These are phyloP conservation scores for Teratosphaeria nubilosa DNA, from an alignment of 2,329 filamentous ascomycete genomes.

Conservation along the genomic window DNA sequence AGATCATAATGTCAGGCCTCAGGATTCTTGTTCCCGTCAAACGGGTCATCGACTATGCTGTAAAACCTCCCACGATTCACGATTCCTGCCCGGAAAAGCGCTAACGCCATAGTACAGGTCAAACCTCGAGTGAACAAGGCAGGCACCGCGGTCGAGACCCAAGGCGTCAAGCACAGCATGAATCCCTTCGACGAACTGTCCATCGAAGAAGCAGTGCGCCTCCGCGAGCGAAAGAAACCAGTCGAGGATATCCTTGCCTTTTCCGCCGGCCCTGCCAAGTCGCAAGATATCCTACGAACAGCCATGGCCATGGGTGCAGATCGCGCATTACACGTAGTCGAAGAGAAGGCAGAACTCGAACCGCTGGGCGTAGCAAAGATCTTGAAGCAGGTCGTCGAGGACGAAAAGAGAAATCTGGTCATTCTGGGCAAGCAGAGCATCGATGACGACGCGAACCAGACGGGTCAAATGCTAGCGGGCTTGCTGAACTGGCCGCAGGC, in stretches of 20 bases:
- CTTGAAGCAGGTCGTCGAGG: conserved; percentile 65
- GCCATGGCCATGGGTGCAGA: conserved; percentile 99
- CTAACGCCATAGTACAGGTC: conserved; percentile 37
- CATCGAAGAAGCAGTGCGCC: conserved; percentile 87
- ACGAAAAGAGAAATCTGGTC: conserved; percentile 82
- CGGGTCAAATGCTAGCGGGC: conserved; percentile 94
- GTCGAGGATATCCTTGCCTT: conserved; percentile 89
- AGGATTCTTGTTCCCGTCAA: conserved; percentile 48
- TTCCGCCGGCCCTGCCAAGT: conserved; percentile 78
- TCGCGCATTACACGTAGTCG: conserved; percentile 68
- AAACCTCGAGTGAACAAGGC: conserved; percentile 62
- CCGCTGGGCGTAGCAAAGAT: conserved; percentile 88
- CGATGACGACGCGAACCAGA: conserved; percentile 91
- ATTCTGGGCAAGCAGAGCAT: conserved; percentile 97
- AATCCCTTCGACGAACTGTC: conserved; percentile 99
- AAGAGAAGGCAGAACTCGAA: conserved; percentile 67
- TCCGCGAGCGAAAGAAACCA: conserved; percentile 70
- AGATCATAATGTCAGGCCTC: conserved; percentile 35
- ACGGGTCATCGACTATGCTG: conserved; percentile 50
- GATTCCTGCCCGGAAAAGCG: conserved; percentile 1
- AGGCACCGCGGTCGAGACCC: conserved; percentile 80
- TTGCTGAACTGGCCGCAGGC: conserved; percentile 88
- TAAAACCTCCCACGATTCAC: conserved; percentile 22
- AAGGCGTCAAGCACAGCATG: conserved; percentile 92
- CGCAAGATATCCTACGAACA: conserved; percentile 79